Conservation (phyloP, 192 early-diverging fungal genomes). For the Obelidium mucronatum region DNA sequence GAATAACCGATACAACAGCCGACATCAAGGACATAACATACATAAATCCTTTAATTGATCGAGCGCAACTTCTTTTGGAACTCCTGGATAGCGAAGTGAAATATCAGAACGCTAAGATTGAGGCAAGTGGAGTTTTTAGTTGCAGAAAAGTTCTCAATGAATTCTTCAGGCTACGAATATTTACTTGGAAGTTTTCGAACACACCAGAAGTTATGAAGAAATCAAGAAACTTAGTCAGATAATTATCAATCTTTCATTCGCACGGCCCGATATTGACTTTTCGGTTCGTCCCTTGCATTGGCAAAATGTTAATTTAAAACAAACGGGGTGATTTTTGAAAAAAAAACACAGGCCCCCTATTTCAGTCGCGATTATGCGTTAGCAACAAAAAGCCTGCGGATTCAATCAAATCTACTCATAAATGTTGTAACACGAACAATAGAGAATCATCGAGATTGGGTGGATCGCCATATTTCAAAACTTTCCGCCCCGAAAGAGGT, state of each 20-base stretch:
- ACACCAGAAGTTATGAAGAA: slow-evolving; percentile 32
- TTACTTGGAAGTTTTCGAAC: slow-evolving; percentile 61
- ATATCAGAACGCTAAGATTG: slow-evolving; percentile 60
- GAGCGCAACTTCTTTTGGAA: slow-evolving; percentile 59
- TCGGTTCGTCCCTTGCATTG: slow-evolving; percentile 26
- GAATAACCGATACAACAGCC: slow-evolving; percentile 37
- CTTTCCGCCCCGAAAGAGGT: slow-evolving; percentile 7
- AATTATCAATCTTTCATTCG: slow-evolving; percentile 48
- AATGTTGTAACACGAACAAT: slow-evolving; percentile 34
- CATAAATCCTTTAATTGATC: slow-evolving; percentile 51
- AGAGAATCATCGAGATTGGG: slow-evolving; percentile 42
- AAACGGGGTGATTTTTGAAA: too few relatives aligned
- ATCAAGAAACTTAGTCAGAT: slow-evolving; percentile 50
- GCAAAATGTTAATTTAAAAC: background rate
- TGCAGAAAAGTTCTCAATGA: background rate
- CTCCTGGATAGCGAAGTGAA: slow-evolving; percentile 57
- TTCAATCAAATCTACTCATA: slow-evolving; percentile 44
- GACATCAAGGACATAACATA: slow-evolving; percentile 56
- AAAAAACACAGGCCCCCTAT: slow-evolving; percentile 51
- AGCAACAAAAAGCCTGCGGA: slow-evolving; percentile 40
- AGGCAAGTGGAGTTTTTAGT: slow-evolving; percentile 35
- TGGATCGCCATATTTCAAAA: slow-evolving; percentile 23
- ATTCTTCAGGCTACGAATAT: slow-evolving; percentile 45
- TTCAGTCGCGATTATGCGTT: slow-evolving; percentile 50
- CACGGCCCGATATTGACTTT: slow-evolving; percentile 51